A percentile compares a stretch with the other conserved stretches of the same genome.
Conservation (phyloP, 371 early-diverging fungal species). For the Mortierella sp. region DNA sequence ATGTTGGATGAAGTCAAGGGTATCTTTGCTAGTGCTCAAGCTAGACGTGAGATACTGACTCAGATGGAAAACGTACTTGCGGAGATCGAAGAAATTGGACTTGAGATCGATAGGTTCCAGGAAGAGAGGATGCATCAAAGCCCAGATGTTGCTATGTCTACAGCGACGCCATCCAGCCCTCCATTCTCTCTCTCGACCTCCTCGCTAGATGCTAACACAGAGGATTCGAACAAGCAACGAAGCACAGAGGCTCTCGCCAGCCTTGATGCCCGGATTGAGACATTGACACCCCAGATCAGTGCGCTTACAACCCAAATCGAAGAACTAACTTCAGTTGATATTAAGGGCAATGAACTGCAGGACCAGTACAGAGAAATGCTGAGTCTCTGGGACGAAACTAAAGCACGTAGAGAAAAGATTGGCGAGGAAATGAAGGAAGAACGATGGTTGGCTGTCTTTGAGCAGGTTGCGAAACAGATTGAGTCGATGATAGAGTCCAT, state of each 20-base stretch:
- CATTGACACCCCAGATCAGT: constrained; percentile 60
- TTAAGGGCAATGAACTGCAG: constrained; percentile 44
- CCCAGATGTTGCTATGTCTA: constrained; percentile 12
- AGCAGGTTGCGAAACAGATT: constrained; percentile 70
- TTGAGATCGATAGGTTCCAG: constrained; percentile 52
- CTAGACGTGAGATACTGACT: constrained; percentile 54
- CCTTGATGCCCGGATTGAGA: constrained; percentile 64
- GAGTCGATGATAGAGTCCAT: constrained; percentile 75
- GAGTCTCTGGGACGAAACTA: constrained; percentile 68
- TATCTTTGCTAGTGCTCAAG: constrained; percentile 43
- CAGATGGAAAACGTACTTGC: constrained; percentile 56
- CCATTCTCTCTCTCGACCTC: constrained; percentile 23
- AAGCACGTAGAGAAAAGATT: constrained; percentile 54
- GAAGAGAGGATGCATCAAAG: constrained; percentile 34
- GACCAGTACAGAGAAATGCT: constrained; percentile 57
- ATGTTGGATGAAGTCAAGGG: constrained; percentile 54
- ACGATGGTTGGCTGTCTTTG: constrained; percentile 72
- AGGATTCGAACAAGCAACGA: constrained; percentile 42
- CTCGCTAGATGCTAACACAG: constrained; percentile 24
- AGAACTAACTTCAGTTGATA: constrained; percentile 27
- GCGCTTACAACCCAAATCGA: constrained; percentile 60
- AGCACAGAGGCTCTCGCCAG: constrained; percentile 56
- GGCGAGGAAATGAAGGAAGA: constrained; percentile 72
- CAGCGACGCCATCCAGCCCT: constrained; percentile 22
- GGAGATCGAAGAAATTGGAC: constrained; percentile 55